phyloP scores from a whole-genome alignment of 495 filamentous ascomycete genomes.

The Lasiosphaeria miniovina region DNA sequence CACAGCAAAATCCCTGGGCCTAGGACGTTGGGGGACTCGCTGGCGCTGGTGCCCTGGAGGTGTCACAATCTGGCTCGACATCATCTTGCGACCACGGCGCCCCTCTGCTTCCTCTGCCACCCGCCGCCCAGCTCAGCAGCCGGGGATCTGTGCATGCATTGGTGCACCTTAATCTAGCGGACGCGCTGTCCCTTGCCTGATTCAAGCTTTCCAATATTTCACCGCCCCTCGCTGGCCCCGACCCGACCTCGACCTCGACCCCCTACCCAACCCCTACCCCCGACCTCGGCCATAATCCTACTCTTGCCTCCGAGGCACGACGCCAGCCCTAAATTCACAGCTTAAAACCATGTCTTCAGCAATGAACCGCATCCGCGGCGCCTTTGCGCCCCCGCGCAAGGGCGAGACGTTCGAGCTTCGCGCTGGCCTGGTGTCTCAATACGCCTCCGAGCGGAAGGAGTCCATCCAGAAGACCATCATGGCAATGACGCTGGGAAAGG shows the following conservation, averaged over 20 bases:
- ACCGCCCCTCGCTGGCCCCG: constrained; percentile 13
- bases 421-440: constrained; percentile 96
- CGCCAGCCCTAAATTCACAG: constrained; percentile 1
- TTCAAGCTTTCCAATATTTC: constrained; percentile 3
- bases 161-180: not conserved
- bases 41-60: not conserved
- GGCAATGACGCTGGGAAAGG: constrained; percentile 98
- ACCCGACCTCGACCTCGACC: not conserved
- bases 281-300: constrained; percentile 8
- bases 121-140: not conserved
- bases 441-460: constrained; percentile 98
- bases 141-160: not conserved
- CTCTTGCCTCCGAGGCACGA: not conserved
- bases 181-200: constrained; percentile 1
- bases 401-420: constrained; percentile 98
- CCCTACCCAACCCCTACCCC: constrained; percentile 2
- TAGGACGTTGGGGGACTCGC: not conserved
- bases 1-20: not conserved
- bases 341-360: constrained; percentile 61
- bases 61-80: not conserved
- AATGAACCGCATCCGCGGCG: constrained; percentile 92
- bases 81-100: constrained; percentile 14
- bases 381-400: constrained; percentile 86
- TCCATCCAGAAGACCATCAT: constrained; percentile 99
- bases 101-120: not conserved